These are phyloP conservation scores for Perkinsus marinus DNA, from an alignment of 169 alveolate genomes.

Conservation along the genomic window DNA sequence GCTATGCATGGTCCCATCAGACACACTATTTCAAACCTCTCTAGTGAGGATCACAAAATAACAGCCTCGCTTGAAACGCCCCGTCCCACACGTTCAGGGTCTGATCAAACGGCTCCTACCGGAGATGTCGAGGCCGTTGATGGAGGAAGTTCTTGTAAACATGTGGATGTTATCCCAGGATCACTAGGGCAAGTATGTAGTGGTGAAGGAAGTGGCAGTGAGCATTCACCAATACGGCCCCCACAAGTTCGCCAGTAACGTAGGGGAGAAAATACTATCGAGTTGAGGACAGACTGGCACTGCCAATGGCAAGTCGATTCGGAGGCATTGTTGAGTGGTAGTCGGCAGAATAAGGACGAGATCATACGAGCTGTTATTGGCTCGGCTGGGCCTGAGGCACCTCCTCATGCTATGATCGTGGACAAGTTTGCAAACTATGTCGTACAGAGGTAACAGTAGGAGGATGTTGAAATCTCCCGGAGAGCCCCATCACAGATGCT, in stretches of 20 bases:
- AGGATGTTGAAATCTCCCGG: background rate
- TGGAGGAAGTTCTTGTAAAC: background rate
- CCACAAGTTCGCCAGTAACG: slow-evolving; percentile 4
- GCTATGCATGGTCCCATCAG: too few relatives aligned
- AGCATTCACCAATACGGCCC: background rate
- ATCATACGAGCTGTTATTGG: background rate
- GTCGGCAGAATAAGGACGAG: background rate
- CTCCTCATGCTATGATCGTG: background rate
- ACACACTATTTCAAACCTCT: too few relatives aligned
- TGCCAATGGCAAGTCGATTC: background rate
- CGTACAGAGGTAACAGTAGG: background rate
- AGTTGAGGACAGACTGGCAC: too few relatives aligned
- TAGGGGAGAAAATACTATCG: background rate
- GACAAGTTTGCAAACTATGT: background rate
- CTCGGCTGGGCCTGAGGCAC: background rate
- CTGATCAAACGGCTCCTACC: background rate
- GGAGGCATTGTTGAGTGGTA: background rate
- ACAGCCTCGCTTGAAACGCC: too few relatives aligned
- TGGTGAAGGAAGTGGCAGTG: background rate
- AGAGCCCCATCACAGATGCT: background rate
- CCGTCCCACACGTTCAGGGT: background rate
- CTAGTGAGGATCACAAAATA: too few relatives aligned
- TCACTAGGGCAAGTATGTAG: background rate
- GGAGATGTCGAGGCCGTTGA: background rate
- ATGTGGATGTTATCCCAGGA: background rate